Evolutionary conservation across 192 early-diverging fungal species (phyloP).

Genomic region (Neocallimastix lanati): DNA sequence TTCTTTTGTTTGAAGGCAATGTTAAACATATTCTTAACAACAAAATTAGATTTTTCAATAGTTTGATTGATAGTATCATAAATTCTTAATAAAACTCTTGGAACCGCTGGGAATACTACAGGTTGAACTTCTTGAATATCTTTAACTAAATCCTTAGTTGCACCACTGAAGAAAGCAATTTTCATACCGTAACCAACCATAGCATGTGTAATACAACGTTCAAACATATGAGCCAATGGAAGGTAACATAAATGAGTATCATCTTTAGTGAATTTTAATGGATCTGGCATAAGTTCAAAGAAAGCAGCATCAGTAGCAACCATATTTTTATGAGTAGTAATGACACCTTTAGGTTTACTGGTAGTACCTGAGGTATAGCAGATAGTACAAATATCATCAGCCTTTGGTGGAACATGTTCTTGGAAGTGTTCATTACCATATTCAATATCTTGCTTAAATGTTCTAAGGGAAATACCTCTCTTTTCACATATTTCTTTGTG

Average conservation of each 20-base stretch:
- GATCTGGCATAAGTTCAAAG: constrained; percentile 12
- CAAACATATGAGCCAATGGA: constrained; percentile 65
- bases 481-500: not conserved
- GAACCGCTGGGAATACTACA: constrained; percentile 65
- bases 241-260: constrained; percentile 67
- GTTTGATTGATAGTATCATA: constrained; percentile 59
- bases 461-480: not conserved
- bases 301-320: constrained; percentile 14
- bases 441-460: not conserved
- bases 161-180: constrained; percentile 70
- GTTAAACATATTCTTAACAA: constrained; percentile 27
- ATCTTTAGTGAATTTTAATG: not conserved
- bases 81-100: constrained; percentile 72
- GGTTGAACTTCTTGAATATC: constrained; percentile 67
- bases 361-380: constrained; percentile 80
- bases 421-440: not conserved
- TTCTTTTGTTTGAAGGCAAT: constrained; percentile 41
- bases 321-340: not conserved
- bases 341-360: constrained; percentile 43
- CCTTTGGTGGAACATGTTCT: constrained; percentile 20
- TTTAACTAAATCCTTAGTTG: constrained; percentile 46
- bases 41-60: constrained; percentile 44
- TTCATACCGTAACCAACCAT: constrained; percentile 30
- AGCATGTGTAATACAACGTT: constrained; percentile 14
- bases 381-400: constrained; percentile 62